Conservation (phyloP, 1,284 basidiomycete genomes). For the Boletellus deceptivus region DNA sequence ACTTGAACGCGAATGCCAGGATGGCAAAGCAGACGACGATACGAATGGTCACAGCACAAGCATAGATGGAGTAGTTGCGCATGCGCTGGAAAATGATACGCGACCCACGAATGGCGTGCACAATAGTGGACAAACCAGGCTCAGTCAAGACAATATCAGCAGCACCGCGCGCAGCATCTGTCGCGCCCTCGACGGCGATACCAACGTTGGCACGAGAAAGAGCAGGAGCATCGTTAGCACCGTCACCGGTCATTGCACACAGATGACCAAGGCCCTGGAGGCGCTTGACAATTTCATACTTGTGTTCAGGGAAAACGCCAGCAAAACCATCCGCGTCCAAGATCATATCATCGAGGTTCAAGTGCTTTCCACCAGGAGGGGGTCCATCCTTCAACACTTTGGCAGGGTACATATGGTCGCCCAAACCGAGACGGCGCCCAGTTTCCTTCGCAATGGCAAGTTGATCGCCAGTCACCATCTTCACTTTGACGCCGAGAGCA, state of each 20-base stretch:
- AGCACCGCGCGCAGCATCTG: constrained; percentile 82
- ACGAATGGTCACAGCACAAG: constrained; percentile 91
- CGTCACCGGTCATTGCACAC: constrained; percentile 83
- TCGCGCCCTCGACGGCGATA: constrained; percentile 87
- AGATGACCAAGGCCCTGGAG: constrained; percentile 78
- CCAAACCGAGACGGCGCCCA: constrained; percentile 92
- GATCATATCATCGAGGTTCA: constrained; percentile 78
- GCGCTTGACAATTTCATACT: constrained; percentile 82
- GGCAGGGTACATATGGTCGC: constrained; percentile 86
- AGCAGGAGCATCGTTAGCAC: constrained; percentile 85
- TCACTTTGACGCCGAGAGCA: constrained; percentile 95
- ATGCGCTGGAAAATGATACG: constrained; percentile 89
- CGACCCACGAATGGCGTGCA: constrained; percentile 82
- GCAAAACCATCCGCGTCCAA: constrained; percentile 79
- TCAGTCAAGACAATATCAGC: constrained; percentile 85
- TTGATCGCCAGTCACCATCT: constrained; percentile 99
- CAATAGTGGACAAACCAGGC: constrained; percentile 83
- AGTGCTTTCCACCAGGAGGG: constrained; percentile 64
- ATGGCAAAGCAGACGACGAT: constrained; percentile 97
- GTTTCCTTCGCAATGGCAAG: constrained; percentile 99
- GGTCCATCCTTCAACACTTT: constrained; percentile 83
- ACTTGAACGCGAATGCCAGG: constrained; percentile 93
- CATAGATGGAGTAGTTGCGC: constrained; percentile 83
- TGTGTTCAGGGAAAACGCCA: constrained; percentile 88
- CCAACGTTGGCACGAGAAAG: constrained; percentile 83